phyloP scores from a whole-genome alignment of 768 basidiomycete genomes.

The Rhodotorula taiwanensis region DNA sequence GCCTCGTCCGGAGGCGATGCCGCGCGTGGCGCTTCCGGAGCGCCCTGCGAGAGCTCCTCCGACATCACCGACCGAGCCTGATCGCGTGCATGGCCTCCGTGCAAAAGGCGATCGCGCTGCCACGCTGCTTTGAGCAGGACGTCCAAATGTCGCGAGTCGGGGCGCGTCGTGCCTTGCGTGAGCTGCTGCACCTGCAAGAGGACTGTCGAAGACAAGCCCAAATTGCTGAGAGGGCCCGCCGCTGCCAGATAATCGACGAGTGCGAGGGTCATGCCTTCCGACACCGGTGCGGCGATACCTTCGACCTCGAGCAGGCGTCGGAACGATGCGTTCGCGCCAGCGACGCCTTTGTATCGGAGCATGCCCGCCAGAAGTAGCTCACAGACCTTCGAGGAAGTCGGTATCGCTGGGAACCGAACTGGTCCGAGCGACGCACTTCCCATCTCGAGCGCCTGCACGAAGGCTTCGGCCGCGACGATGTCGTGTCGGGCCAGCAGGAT shows the following conservation, averaged over 20 bases:
- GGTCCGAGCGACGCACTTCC: neutral
- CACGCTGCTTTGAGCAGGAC: slow-evolving; percentile 25
- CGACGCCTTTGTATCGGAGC: slow-evolving; percentile 17
- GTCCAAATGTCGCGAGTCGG: slow-evolving; percentile 17
- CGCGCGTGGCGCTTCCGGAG: too few relatives aligned
- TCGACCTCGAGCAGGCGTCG: neutral
- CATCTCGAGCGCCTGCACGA: slow-evolving; percentile 5
- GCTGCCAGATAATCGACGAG: slow-evolving; percentile 23
- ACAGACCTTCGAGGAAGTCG: slow-evolving; percentile 5
- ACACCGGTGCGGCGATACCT: neutral
- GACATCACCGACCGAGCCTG: neutral
- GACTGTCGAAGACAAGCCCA: slow-evolving; percentile 1
- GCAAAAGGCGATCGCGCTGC: slow-evolving; percentile 16
- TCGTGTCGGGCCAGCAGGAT: slow-evolving; percentile 12
- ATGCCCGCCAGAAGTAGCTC: slow-evolving; percentile 22
- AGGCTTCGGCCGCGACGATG: slow-evolving; percentile 18
- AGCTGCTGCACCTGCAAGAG: slow-evolving; percentile 13
- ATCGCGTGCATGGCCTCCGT: slow-evolving; percentile 25
- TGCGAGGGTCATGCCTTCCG: slow-evolving; percentile 24
- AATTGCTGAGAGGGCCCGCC: slow-evolving; percentile 6
- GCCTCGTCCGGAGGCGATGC: slow-evolving; percentile 3
- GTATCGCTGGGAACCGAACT: neutral
- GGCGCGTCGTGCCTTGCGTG: slow-evolving; percentile 3
- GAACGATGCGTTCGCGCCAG: slow-evolving; percentile 12
- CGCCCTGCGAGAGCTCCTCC: neutral